Conservation (phyloP, 1,284 basidiomycete species). For the Malassezia japonica region DNA sequence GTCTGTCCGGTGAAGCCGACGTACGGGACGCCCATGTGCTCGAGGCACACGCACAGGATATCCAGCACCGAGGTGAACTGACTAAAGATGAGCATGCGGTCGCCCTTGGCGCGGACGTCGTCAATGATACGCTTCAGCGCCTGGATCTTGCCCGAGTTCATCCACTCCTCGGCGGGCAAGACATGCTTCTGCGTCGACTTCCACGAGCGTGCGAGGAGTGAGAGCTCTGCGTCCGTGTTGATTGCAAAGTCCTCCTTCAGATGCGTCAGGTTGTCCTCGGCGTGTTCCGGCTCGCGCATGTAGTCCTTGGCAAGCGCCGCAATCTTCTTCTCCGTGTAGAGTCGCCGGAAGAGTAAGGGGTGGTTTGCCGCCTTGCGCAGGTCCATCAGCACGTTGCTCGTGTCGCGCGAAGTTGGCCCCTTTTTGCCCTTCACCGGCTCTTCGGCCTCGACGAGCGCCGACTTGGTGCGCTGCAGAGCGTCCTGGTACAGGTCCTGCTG, state of each 20-base stretch:
- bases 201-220: constrained; percentile 19
- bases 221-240: constrained; percentile 46
- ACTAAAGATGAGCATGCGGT: constrained; percentile 84
- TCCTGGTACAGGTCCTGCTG: constrained; percentile 79
- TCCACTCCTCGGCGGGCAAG: constrained; percentile 65
- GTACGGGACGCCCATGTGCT: constrained; percentile 66
- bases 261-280: constrained; percentile 37
- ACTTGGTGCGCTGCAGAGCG: constrained; percentile 70
- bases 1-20: constrained; percentile 88
- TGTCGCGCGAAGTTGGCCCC: background rate
- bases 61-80: constrained; percentile 53
- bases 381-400: constrained; percentile 75
- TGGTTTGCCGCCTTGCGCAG: constrained; percentile 89
- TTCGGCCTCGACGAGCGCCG: constrained; percentile 60
- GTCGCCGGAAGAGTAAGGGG: constrained; percentile 82
- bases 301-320: constrained; percentile 68
- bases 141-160: constrained; percentile 80
- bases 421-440: constrained; percentile 3
- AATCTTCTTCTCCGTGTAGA: constrained; percentile 69
- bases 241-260: constrained; percentile 45
- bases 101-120: constrained; percentile 61
- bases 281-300: constrained; percentile 70
- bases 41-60: constrained; percentile 78
- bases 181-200: constrained; percentile 57
- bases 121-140: constrained; percentile 65